Evolutionary conservation across 106 monocot species (phyloP).

Genomic region (Phalaenopsis aphrodite): DNA sequence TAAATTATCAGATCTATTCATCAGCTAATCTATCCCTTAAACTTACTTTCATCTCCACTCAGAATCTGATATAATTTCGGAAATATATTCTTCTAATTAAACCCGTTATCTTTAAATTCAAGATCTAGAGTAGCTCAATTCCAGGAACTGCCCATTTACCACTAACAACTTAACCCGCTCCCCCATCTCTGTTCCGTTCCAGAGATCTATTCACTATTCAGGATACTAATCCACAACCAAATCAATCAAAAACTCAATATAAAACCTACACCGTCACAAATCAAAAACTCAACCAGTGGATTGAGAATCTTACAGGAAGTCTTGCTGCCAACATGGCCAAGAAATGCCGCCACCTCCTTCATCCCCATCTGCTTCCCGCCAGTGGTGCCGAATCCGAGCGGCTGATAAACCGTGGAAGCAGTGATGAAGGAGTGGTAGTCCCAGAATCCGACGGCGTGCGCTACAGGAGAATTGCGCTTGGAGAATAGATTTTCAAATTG

Average conservation of each 20-base stretch:
- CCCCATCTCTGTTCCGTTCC: no score
- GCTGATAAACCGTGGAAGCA: conserved; percentile 70
- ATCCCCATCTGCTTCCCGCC: conserved; percentile 76
- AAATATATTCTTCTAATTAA: no score
- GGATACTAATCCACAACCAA: background rate
- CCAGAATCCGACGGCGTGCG: conserved; percentile 87
- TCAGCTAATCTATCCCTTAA: no score
- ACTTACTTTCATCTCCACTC: no score
- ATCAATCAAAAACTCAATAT: background rate
- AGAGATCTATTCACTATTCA: no score
- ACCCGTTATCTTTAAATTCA: no score
- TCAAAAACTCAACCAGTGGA: background rate
- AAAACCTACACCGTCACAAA: background rate
- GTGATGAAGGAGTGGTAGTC: conserved; percentile 95
- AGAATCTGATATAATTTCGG: no score
- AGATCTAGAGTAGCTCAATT: no score
- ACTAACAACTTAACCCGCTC: no score
- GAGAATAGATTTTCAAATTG: conserved; percentile 95
- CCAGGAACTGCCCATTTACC: no score
- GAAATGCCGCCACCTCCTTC: conserved; percentile 89
- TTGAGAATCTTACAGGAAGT: conserved; percentile 57
- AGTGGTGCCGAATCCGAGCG: conserved; percentile 88
- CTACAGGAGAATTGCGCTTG: conserved; percentile 79
- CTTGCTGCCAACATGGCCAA: conserved; percentile 90
- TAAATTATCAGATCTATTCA: no score